Conservation (phyloP, 2,329 filamentous ascomycete genomes). For the Phyllosticta capitalensis region DNA sequence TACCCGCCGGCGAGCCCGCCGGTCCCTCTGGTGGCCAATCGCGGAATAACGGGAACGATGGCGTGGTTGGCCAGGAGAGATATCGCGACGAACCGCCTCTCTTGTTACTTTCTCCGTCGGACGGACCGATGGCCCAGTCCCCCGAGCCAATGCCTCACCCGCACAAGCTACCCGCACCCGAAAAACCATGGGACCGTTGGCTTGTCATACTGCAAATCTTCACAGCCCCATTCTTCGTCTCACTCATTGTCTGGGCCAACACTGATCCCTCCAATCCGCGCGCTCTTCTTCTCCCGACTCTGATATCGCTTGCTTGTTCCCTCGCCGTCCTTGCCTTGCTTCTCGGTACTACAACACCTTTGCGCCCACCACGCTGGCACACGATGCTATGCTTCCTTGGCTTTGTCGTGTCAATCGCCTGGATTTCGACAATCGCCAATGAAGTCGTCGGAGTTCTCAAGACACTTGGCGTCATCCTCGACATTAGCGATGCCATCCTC, state of each 20-base stretch:
- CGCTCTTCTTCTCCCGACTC: conserved; percentile 49
- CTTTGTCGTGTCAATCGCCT: conserved; percentile 83
- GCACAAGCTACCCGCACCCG: conserved; percentile 12
- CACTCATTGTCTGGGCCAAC: conserved; percentile 66
- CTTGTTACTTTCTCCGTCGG: conserved; percentile 21
- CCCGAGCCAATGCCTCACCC: conserved; percentile 24
- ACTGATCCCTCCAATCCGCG: conserved; percentile 46
- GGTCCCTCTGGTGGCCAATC: not conserved
- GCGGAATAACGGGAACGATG: not conserved
- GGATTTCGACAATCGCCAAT: conserved; percentile 92
- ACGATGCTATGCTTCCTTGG: conserved; percentile 78
- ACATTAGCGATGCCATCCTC: conserved; percentile 89
- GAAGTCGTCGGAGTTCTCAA: conserved; percentile 95
- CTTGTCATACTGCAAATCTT: conserved; percentile 77
- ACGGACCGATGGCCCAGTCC: conserved; percentile 24
- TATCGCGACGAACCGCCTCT: conserved; percentile 9
- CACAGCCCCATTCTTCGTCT: conserved; percentile 74
- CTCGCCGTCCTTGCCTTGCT: conserved; percentile 57
- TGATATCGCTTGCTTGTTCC: conserved; percentile 44
- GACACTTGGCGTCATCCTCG: conserved; percentile 79
- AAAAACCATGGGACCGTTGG: conserved; percentile 78
- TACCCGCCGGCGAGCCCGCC: not conserved
- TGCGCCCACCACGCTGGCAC: conserved; percentile 61
- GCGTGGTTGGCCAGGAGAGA: not conserved
- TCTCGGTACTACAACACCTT: conserved; percentile 57